These are phyloP conservation scores for Fusarium graminum DNA, from an alignment of 2,329 filamentous ascomycete genomes.

Conservation along the genomic window DNA sequence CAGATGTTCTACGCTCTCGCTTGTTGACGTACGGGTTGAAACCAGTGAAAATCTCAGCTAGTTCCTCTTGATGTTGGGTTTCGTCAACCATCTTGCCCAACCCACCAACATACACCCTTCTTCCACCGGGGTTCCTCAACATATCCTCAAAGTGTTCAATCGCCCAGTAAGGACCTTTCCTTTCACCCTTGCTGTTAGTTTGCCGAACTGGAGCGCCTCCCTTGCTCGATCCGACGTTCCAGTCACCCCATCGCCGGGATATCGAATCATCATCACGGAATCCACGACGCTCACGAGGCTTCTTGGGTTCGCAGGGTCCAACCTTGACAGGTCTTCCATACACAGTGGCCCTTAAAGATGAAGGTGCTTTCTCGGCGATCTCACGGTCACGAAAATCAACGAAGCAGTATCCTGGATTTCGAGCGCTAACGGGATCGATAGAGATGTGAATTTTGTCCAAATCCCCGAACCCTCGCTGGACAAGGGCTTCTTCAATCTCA, in stretches of 20 bases:
- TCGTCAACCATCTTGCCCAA: conserved; percentile 64
- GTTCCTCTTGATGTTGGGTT: conserved; percentile 60
- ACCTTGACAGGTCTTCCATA: conserved; percentile 72
- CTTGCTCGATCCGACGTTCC: conserved; percentile 49
- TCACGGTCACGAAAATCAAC: conserved; percentile 72
- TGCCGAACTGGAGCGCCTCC: conserved; percentile 2
- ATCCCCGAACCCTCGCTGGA: conserved; percentile 55
- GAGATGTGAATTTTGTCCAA: conserved; percentile 74
- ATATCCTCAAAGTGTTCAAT: conserved; percentile 51
- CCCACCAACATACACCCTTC: conserved; percentile 65
- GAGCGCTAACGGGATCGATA: conserved; percentile 74
- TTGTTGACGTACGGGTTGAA: conserved; percentile 52
- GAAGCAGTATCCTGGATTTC: conserved; percentile 82
- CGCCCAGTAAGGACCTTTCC: conserved; percentile 25
- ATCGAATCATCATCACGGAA: conserved; percentile 21
- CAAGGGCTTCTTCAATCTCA: conserved; percentile 72
- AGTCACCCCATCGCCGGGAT: conserved; percentile 61
- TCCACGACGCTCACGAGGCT: conserved; percentile 33
- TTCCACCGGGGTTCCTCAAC: conserved; percentile 50
- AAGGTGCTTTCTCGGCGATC: conserved; percentile 66
- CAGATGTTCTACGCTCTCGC: rapidly evolving
- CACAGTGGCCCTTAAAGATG: conserved; percentile 66
- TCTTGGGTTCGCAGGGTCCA: conserved; percentile 72
- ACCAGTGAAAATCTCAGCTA: conserved; percentile 61
- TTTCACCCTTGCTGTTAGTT: not conserved